Percentiles rank a stretch among this genome's conserved stretches.
These are phyloP conservation scores for Paecilomyces formosus DNA, from an alignment of 2,329 filamentous ascomycete genomes.

Conservation along the genomic window DNA sequence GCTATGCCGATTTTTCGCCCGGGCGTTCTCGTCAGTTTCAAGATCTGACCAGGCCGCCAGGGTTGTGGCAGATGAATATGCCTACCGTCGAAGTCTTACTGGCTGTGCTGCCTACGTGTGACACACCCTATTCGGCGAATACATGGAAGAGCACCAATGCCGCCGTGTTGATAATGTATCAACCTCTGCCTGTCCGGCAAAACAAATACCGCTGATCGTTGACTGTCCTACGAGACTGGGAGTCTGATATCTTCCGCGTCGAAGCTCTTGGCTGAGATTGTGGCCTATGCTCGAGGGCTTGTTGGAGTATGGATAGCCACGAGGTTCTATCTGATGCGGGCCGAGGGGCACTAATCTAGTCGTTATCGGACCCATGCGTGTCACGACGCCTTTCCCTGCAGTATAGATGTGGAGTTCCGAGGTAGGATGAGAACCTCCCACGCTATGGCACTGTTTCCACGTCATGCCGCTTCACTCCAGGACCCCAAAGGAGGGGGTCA, in stretches of 20 bases:
- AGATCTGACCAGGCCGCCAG: neutral
- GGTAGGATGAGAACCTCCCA: neutral
- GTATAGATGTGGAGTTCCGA: neutral
- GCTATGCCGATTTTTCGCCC: neutral
- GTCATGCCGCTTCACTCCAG: neutral
- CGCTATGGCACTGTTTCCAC: neutral
- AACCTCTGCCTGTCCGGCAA: neutral
- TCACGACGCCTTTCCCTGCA: neutral
- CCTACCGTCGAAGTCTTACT: neutral
- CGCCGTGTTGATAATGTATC: neutral
- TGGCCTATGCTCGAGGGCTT: neutral
- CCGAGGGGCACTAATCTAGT: neutral
- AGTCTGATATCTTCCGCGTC: neutral
- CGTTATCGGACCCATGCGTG: neutral
- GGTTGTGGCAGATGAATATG: neutral
- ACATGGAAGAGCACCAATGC: neutral
- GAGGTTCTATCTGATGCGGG: neutral
- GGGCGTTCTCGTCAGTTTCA: neutral
- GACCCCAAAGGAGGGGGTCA: neutral
- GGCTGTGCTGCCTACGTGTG: neutral
- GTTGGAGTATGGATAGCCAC: neutral
- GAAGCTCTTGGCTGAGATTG: neutral
- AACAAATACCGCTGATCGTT: neutral
- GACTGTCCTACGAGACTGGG: neutral
- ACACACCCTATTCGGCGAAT: neutral